A percentile compares a stretch with the other conserved stretches of the same genome.
These are phyloP conservation scores for Malania oleifera DNA, from an alignment of 164 flowering plant species.

Conservation along the genomic window DNA sequence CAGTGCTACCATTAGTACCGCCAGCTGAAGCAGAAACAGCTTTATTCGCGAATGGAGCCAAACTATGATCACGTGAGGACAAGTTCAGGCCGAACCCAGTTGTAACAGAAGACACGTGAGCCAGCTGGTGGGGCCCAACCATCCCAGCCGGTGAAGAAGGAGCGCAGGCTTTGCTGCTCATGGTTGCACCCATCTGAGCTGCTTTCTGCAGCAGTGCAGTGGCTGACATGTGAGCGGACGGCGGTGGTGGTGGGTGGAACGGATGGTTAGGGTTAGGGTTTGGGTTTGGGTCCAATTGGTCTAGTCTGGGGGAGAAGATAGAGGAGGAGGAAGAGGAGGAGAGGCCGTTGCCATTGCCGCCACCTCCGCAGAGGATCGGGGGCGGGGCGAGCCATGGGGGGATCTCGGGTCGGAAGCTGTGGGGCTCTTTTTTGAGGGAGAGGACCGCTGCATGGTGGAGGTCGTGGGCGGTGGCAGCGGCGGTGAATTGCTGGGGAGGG, in stretches of 20 bases:
- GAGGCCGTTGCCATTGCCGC: conserved; percentile 18
- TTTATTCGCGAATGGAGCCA: conserved; percentile 42
- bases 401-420: conserved; percentile 32
- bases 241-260: conserved; percentile 9
- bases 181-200: conserved; percentile 84
- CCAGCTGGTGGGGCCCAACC: conserved; percentile 32
- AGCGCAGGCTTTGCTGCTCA: conserved; percentile 29
- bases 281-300: too few relatives aligned
- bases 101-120: conserved; percentile 43
- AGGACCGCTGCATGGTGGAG: conserved; percentile 34
- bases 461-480: conserved; percentile 19
- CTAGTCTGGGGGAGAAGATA: conserved; percentile 7
- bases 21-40: conserved; percentile 22
- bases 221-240: conserved; percentile 79
- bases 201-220: conserved; percentile 94
- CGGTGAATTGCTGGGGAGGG: neutral
- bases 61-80: conserved; percentile 44
- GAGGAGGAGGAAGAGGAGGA: conserved; percentile 27
- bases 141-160: conserved; percentile 13
- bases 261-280: neutral
- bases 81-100: conserved; percentile 38
- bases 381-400: conserved; percentile 58
- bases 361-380: conserved; percentile 18
- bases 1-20: too few relatives aligned
- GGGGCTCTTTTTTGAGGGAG: conserved; percentile 50